These are phyloP conservation scores for Penicillium psychrosexuale DNA, from an alignment of 2,329 filamentous ascomycete genomes.

Conservation along the genomic window DNA sequence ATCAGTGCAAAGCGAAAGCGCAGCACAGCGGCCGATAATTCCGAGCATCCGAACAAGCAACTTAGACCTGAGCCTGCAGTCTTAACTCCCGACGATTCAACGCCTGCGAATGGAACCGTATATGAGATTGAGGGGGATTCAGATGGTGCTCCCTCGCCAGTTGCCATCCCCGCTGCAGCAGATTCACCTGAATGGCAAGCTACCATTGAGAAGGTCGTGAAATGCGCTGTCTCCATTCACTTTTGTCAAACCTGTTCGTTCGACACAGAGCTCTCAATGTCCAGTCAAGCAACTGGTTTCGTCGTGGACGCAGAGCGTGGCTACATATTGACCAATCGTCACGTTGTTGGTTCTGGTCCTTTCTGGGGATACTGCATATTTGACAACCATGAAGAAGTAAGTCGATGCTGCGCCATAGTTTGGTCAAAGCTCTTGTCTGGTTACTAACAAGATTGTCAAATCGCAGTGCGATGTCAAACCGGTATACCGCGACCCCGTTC, in stretches of 20 bases:
- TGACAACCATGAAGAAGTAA: constrained; percentile 86
- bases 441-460: constrained; percentile 1
- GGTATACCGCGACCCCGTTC: constrained; percentile 95
- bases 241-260: constrained; percentile 98
- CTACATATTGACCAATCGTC: constrained; percentile 82
- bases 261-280: constrained; percentile 91
- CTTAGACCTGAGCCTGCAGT: constrained; percentile 48
- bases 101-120: constrained; percentile 44
- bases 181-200: constrained; percentile 90
- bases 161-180: constrained; percentile 49
- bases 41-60: constrained; percentile 56
- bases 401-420: constrained; percentile 12
- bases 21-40: constrained; percentile 48
- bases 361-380: constrained; percentile 99
- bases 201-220: constrained; percentile 89
- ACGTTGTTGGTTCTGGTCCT: constrained; percentile 91
- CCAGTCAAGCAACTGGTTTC: constrained; percentile 95
- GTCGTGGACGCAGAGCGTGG: constrained; percentile 93
- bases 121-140: constrained; percentile 47
- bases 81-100: constrained; percentile 41
- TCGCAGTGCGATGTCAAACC: constrained; percentile 85
- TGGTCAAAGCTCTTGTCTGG: neutral
- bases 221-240: constrained; percentile 95
- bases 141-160: constrained; percentile 45
- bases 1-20: constrained; percentile 55